phyloP scores from a whole-genome alignment of 2,329 filamentous ascomycete genomes.

The Penicillium psychrosexuale region DNA sequence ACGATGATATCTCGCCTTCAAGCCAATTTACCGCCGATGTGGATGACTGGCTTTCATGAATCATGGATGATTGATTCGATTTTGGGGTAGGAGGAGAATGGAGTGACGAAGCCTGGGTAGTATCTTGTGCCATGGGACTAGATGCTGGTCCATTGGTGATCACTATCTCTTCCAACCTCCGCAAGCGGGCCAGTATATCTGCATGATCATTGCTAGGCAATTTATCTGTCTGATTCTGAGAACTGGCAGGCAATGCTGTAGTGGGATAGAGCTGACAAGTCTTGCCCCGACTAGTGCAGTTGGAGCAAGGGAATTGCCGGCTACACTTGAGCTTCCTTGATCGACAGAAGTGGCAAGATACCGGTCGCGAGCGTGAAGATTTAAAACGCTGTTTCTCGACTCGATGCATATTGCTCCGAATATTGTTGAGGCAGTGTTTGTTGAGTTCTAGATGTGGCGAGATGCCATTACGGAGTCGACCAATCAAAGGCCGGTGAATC shows the following conservation, averaged over 20 bases:
- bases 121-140: not conserved
- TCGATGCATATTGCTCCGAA: constrained; percentile 7
- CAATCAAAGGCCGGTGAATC: constrained; percentile 11
- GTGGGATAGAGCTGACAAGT: constrained; percentile 21
- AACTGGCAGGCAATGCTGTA: not conserved
- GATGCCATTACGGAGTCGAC: not conserved
- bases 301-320: constrained; percentile 49
- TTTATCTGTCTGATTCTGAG: not conserved
- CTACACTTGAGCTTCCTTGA: constrained; percentile 51
- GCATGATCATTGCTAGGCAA: not conserved
- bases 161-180: constrained; percentile 17
- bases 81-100: not conserved
- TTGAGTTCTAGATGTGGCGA: not conserved
- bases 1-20: constrained; percentile 15
- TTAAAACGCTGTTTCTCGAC: constrained; percentile 9
- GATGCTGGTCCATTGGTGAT: constrained; percentile 2
- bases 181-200: constrained; percentile 15
- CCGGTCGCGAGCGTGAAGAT: constrained; percentile 24
- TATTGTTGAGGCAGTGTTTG: not conserved
- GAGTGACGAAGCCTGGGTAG: not conserved
- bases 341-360: constrained; percentile 38
- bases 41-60: not conserved
- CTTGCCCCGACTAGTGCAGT: constrained; percentile 40
- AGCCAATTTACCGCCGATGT: constrained; percentile 13
- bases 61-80: not conserved